Evolutionary conservation across 805 yeast species (phyloP).

Genomic region (Metschnikowia sp.): DNA sequence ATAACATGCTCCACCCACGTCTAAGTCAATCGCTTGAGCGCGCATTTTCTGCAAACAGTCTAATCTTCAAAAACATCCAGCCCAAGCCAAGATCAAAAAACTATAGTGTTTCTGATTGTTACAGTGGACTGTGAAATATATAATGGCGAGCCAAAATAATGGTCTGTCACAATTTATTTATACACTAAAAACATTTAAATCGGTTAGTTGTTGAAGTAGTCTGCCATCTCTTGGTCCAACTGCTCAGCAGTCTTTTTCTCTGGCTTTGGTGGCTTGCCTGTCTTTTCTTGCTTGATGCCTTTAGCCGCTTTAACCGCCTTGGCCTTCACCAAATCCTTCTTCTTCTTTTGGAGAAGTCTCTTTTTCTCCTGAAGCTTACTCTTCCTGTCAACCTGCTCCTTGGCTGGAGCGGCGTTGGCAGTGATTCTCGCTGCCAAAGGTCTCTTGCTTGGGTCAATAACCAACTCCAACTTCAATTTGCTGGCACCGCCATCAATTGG

Average conservation of each 20-base stretch:
- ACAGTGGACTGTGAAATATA: too few relatives aligned
- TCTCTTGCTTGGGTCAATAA: slow-evolving; percentile 78
- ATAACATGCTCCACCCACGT: too few relatives aligned
- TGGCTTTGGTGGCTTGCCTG: slow-evolving; percentile 35
- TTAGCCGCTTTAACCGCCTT: slow-evolving; percentile 25
- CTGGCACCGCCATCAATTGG: slow-evolving; percentile 86
- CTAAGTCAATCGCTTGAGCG: too few relatives aligned
- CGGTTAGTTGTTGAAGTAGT: slow-evolving; percentile 61
- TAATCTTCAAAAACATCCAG: too few relatives aligned
- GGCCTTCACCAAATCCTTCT: slow-evolving; percentile 28
- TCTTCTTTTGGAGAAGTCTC: slow-evolving; percentile 32
- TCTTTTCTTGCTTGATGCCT: slow-evolving; percentile 29
- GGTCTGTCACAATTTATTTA: background rate
- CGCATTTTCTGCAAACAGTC: too few relatives aligned
- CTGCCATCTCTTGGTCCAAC: slow-evolving; percentile 97
- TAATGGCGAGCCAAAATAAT: too few relatives aligned
- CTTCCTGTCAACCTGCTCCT: slow-evolving; percentile 21
- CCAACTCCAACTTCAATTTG: slow-evolving; percentile 74
- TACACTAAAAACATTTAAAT: background rate
- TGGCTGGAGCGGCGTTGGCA: slow-evolving; percentile 38
- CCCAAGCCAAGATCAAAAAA: too few relatives aligned
- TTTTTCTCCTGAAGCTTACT: slow-evolving; percentile 22
- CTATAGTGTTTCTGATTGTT: too few relatives aligned
- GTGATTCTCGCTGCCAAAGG: slow-evolving; percentile 73
- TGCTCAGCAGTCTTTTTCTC: slow-evolving; percentile 80